Evolutionary conservation across 805 yeast genomes (phyloP), one percentile per base, ranked within the genome.

Genomic region (Cyberlindnera galapagoensis): DNA sequence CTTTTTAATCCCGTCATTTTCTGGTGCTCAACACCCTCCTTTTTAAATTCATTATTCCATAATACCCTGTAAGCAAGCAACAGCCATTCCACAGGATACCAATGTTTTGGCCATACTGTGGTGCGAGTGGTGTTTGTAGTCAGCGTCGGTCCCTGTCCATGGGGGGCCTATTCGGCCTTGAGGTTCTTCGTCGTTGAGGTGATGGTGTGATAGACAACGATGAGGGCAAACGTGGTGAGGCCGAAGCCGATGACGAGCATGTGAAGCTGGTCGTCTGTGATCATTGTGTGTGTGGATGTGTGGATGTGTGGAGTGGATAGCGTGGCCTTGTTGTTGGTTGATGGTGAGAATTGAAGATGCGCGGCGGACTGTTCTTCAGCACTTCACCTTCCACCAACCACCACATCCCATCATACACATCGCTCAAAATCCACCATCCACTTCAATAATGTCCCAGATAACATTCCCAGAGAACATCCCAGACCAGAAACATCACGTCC

Each of bases 261-360:
- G 56, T 87, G 75, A 54, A 88, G 70, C 57, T 86, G 92, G 34
- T 65, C 65, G 67, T 88, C 97, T 11, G 84, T 67, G 50, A 88
- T 87, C 96, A 88, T 88, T 29, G 30, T 42, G 23, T 9, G 6
- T 11, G 13, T 7, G n/a, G 14, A n/a, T 9, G 24, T 9, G 11
- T 11, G 24, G 24, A 21, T n/a, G 6, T 21, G 9, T 21, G 13
- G 12, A 21, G 14, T 14, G 23, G 6, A 7, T 12, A 13, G 5
- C 24, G 4, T n/a, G 11, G 7, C 24, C 12, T 12, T 21, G 5
- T 14, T 21, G 24, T 21, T n/a, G n/a, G n/a, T n/a, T n/a, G n/a
- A n/a, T n/a, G n/a, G n/a, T n/a, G n/a, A n/a, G n/a, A n/a, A n/a
- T n/a, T n/a, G n/a, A n/a, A n/a, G n/a, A n/a, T n/a, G n/a, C n/a